A percentile compares a stretch with the other conserved stretches of the same genome.
Evolutionary conservation across 768 basidiomycete genomes (phyloP).

Genomic region (Russula vinacea): DNA sequence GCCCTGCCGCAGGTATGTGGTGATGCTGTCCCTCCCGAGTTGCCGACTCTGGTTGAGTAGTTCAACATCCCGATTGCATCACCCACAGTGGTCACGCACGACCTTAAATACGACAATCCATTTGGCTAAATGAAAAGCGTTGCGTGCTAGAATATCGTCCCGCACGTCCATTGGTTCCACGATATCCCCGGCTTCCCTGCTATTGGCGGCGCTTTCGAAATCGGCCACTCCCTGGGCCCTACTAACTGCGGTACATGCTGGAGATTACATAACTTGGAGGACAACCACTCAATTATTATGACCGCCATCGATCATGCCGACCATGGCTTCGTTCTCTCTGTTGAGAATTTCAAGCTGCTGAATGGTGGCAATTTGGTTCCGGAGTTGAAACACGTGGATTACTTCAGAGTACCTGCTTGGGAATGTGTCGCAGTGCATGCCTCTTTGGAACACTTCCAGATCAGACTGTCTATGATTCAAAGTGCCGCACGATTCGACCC

Average conservation of each 20-base stretch:
- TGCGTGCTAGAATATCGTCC: slow-evolving; percentile 49
- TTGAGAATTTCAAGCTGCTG: slow-evolving; percentile 34
- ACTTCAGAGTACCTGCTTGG: no score
- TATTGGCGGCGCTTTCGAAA: slow-evolving; percentile 54
- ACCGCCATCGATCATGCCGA: slow-evolving; percentile 51
- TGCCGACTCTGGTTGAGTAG: neutral
- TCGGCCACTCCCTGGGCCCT: slow-evolving; percentile 50
- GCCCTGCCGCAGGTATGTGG: neutral
- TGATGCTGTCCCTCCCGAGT: neutral
- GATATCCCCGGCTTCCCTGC: slow-evolving; percentile 56
- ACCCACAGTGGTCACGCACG: slow-evolving; percentile 44
- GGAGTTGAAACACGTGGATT: no score
- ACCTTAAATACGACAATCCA: slow-evolving; percentile 50
- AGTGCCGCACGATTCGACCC: no score
- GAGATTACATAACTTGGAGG: slow-evolving; percentile 48
- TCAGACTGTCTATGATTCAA: no score
- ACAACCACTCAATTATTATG: slow-evolving; percentile 40
- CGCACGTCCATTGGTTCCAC: slow-evolving; percentile 48
- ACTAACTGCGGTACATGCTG: slow-evolving; percentile 63
- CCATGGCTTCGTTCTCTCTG: slow-evolving; percentile 42
- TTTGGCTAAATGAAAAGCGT: slow-evolving; percentile 42
- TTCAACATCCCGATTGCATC: neutral
- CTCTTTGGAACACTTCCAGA: no score
- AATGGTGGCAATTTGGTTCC: no score
- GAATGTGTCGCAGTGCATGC: no score